Conservation (phyloP, 805 yeast species). For the Priceomyces castillae region DNA sequence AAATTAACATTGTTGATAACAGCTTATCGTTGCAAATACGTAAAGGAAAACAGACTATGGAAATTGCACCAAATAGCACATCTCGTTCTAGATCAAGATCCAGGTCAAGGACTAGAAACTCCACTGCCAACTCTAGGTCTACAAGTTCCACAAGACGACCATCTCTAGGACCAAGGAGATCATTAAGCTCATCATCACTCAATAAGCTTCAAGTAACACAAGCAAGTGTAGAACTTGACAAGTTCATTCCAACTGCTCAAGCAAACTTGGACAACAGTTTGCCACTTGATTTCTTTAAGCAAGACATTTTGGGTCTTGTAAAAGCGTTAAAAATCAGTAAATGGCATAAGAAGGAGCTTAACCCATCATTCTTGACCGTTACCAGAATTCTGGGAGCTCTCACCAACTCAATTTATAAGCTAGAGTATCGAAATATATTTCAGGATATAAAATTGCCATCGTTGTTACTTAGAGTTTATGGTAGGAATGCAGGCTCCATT, state of each 20-base stretch:
- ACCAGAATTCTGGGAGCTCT: conserved; percentile 86
- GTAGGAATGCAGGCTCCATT: conserved; percentile 79
- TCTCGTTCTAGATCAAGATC: conserved; percentile 36
- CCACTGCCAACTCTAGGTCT: conserved; percentile 33
- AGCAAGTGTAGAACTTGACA: conserved; percentile 28
- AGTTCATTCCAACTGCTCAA: conserved; percentile 48
- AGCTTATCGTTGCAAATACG: neutral
- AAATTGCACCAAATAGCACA: conserved; percentile 10
- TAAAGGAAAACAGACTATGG: conserved; percentile 9
- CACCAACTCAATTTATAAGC: conserved; percentile 83
- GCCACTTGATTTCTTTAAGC: conserved; percentile 82
- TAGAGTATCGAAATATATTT: conserved; percentile 50
- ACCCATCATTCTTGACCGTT: conserved; percentile 44
- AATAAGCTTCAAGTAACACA: conserved; percentile 27
- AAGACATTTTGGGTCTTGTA: conserved; percentile 66
- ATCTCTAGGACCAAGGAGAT: conserved; percentile 29
- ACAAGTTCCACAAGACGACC: conserved; percentile 35
- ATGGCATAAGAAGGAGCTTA: conserved; percentile 65
- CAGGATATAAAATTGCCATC: conserved; percentile 47
- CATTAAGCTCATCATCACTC: conserved; percentile 34
- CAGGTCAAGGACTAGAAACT: conserved; percentile 30
- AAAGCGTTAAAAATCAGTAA: conserved; percentile 66
- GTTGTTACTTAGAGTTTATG: conserved; percentile 78
- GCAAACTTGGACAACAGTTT: conserved; percentile 70
- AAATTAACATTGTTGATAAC: neutral